A percentile compares a stretch with the other conserved stretches of the same genome.
Evolutionary conservation across 2,329 filamentous ascomycete genomes (phyloP).

Genomic region (Arthrobotrys musiformis): DNA sequence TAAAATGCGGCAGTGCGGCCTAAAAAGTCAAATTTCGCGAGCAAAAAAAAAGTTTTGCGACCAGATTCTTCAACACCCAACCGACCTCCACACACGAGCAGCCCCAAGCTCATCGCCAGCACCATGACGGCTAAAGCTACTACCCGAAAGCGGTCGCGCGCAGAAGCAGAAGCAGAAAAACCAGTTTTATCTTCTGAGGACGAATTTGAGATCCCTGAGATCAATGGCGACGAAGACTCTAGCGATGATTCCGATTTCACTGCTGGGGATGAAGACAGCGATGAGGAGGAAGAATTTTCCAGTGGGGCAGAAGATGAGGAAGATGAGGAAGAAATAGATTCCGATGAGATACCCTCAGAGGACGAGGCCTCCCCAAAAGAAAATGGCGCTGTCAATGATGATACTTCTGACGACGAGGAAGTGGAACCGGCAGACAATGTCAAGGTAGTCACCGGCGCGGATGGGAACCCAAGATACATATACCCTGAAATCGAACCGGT

Average conservation of each 20-base stretch:
- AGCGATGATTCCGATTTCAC: constrained; percentile 66
- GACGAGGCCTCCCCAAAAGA: constrained; percentile 63
- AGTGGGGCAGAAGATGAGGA: constrained; percentile 68
- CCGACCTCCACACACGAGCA: constrained; percentile 11
- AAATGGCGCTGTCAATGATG: constrained; percentile 63
- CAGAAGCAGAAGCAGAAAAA: constrained; percentile 39
- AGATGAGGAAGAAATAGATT: constrained; percentile 66
- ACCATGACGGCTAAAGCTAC: constrained; percentile 34
- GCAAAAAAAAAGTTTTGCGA: constrained; percentile 54
- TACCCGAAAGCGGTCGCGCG: constrained; percentile 44
- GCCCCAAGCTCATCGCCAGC: constrained; percentile 21
- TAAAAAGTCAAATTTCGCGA: constrained; percentile 50
- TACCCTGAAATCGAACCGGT: constrained; percentile 94
- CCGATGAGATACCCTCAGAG: constrained; percentile 67
- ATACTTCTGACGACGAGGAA: constrained; percentile 63
- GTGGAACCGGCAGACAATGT: constrained; percentile 67
- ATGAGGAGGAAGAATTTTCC: constrained; percentile 66
- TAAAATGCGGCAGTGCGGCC: constrained; percentile 49
- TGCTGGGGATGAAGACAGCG: constrained; percentile 68
- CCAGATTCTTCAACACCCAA: constrained; percentile 36
- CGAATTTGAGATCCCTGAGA: constrained; percentile 53
- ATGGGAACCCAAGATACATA: constrained; percentile 88
- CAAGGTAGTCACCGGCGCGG: constrained; percentile 79
- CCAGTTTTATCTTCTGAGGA: constrained; percentile 47
- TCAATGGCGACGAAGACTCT: constrained; percentile 63